phyloP scores from a whole-genome alignment of 2,329 filamentous ascomycete species.

The Beauveria scarabaeidicola region DNA sequence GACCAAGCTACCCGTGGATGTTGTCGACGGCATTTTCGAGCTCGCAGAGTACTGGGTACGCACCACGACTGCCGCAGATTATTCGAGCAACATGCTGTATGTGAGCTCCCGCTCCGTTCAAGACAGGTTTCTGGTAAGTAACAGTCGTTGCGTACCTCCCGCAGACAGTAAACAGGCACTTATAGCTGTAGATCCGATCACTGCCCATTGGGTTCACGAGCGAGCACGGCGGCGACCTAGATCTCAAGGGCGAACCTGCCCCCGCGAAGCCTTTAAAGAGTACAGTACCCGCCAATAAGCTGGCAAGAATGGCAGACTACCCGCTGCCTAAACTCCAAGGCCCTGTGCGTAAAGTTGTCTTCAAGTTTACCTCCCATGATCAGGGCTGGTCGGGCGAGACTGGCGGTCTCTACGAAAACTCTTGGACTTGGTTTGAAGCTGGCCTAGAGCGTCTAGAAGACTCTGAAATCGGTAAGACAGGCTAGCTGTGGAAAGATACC shows the following conservation, averaged over 20 bases:
- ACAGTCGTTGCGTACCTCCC: neutral
- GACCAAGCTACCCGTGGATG: conserved; percentile 41
- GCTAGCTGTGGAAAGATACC: neutral
- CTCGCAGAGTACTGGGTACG: conserved; percentile 55
- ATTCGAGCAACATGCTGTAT: conserved; percentile 15
- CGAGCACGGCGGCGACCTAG: conserved; percentile 15
- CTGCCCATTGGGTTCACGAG: conserved; percentile 29
- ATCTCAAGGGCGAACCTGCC: conserved; percentile 1
- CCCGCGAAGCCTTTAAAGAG: conserved; percentile 14
- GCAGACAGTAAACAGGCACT: neutral
- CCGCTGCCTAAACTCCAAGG: conserved; percentile 32
- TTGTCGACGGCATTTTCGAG: conserved; percentile 50
- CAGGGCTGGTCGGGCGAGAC: conserved; percentile 45
- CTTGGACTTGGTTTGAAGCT: conserved; percentile 57
- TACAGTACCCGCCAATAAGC: conserved; percentile 21
- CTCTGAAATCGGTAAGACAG: conserved; percentile 20
- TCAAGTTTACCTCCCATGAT: conserved; percentile 47
- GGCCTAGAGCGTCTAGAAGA: conserved; percentile 49
- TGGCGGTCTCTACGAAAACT: conserved; percentile 32
- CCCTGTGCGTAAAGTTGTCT: conserved; percentile 53
- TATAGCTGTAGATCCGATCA: conserved; percentile 25
- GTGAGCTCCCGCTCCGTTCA: neutral
- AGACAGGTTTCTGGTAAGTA: conserved; percentile 27
- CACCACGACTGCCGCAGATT: conserved; percentile 28
- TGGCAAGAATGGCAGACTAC: conserved; percentile 28